These are phyloP conservation scores for Leucaena leucocephala DNA, from an alignment of 306 rosid species.

Conservation along the genomic window DNA sequence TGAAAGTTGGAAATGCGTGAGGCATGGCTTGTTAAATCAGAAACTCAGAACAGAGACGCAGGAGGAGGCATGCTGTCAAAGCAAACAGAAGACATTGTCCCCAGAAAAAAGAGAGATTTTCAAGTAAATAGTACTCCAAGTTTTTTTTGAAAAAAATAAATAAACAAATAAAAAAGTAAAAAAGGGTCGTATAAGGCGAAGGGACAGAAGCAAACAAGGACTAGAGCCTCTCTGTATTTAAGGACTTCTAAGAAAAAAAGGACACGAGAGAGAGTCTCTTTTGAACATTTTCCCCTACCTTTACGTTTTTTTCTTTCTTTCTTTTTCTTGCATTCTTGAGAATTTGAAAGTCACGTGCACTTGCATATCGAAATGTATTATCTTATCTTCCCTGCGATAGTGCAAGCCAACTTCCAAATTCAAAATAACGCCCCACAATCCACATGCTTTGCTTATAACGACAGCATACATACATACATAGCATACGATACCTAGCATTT, in stretches of 20 bases:
- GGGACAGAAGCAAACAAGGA: background rate
- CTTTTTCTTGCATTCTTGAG: background rate
- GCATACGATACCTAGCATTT: slow-evolving; percentile 25
- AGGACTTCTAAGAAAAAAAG: background rate
- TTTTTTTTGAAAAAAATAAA: background rate
- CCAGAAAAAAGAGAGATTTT: slow-evolving; percentile 8
- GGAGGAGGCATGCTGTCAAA: slow-evolving; percentile 10
- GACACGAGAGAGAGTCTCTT: background rate
- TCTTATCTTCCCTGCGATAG: slow-evolving; percentile 20
- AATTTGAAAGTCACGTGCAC: slow-evolving; percentile 35
- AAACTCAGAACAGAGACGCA: background rate
- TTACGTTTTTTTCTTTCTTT: too few species aligned
- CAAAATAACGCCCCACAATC: slow-evolving; percentile 1
- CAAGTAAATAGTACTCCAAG: background rate
- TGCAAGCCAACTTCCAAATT: slow-evolving; percentile 27
- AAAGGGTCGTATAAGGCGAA: background rate
- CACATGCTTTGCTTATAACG: slow-evolving; percentile 31
- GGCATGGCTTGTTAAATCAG: background rate
- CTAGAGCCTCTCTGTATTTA: background rate
- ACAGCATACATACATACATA: background rate
- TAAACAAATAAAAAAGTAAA: background rate
- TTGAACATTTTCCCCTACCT: background rate
- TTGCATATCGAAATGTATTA: slow-evolving; percentile 5
- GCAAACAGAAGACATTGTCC: slow-evolving; percentile 14
- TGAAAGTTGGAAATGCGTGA: background rate